These are phyloP conservation scores for Phoenix roebelenii DNA, from an alignment of 176 grass and related monocot genomes.

Conservation along the genomic window DNA sequence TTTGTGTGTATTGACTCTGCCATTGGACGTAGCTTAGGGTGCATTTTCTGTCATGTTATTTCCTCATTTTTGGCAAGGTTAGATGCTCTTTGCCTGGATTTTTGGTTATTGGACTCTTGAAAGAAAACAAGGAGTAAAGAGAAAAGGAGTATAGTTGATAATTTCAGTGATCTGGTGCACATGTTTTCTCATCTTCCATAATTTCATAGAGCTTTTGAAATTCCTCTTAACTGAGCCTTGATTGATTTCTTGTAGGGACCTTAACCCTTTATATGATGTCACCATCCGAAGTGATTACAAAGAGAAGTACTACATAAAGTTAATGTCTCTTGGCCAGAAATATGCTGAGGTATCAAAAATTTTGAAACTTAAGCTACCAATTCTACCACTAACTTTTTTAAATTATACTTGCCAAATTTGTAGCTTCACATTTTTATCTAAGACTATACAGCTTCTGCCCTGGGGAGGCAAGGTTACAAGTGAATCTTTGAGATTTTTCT, in stretches of 20 bases:
- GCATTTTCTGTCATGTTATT: no score
- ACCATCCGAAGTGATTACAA: conserved; percentile 46
- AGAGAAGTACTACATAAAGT: conserved; percentile 64
- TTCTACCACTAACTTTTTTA: conserved; percentile 1
- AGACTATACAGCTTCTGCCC: conserved; percentile 81
- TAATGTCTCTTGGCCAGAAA: conserved; percentile 63
- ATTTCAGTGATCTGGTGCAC: no score
- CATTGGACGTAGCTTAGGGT: no score
- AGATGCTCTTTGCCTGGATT: no score
- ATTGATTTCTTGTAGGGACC: conserved; percentile 37
- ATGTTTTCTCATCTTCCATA: background rate
- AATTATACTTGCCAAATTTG: conserved; percentile 32
- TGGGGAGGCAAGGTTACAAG: conserved; percentile 97
- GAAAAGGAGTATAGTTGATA: no score
- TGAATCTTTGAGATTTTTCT: conserved; percentile 86
- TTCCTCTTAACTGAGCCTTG: background rate
- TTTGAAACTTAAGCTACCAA: background rate
- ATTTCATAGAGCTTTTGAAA: background rate
- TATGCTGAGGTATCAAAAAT: conserved; percentile 50
- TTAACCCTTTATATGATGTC: conserved; percentile 90
- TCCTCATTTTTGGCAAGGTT: no score
- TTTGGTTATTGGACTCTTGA: no score
- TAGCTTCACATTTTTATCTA: conserved; percentile 47
- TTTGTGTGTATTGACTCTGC: no score
- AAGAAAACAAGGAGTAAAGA: no score